Base-by-base conservation (phyloP, 2,329 filamentous ascomycete genomes). In the Curvularia lunata region DNA sequence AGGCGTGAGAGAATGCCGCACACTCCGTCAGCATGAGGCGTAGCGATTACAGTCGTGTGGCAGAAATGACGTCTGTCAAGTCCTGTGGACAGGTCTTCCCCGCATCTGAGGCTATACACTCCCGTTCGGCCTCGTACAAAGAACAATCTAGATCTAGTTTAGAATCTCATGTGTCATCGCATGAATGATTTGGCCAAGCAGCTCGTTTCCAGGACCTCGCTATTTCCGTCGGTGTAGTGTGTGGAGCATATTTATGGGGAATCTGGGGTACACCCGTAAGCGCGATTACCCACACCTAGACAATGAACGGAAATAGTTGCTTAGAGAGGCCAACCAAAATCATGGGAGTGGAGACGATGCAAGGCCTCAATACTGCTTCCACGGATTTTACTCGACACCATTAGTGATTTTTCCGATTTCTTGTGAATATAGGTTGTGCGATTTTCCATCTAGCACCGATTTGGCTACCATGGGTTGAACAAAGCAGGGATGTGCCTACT, bases 21-120 rank as follows among this genome's bases (percentile, higher is more conserved):
- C 34, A 53, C 50, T 54, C 46, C 47, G 19, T 62, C 41, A 58
- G 50, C 59, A 52, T 54, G n/a, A 34, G 13, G 27, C 12, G 45
- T 56, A 3, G 49, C 25, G 6, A 8, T 5, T 8, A 54, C 58
- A 21, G 38, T 55, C 41, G 40, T 40, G 47, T 52, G 52, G 54
- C 32, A 54, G 45, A 21, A 57, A 66, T 66, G 59, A 66, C 63
- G 61, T 61, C 49, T 57, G 48, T 48, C 45, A 47, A 48, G 43
- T 32, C 47, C n/a, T 23, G 43, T 43, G 32, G 10, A 32, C n/a
- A 45, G 56, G 48, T 56, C 46, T 50, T 52, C 53, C 34, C 53
- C 62, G 54, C 45, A 27, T 28, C 21, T 12, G 21, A 43, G 18
- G 13, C 19, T 28, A 1, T 28, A n/a, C n/a, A 28, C 19, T 6